Conservation (phyloP, 768 basidiomycete species). For the Solioccasus polychromus region DNA sequence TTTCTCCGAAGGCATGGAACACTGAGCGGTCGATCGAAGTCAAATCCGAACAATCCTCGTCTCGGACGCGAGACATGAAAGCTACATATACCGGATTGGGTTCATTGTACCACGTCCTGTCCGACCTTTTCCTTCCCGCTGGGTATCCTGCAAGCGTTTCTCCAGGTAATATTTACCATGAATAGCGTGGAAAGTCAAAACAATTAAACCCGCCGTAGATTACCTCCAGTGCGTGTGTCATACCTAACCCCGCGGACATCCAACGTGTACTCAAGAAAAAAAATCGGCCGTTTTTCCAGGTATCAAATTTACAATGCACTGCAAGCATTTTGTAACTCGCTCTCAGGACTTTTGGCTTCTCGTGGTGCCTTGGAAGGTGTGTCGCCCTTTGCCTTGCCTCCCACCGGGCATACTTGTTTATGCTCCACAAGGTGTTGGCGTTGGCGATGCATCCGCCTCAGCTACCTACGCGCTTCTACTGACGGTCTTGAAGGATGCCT, state of each 20-base stretch:
- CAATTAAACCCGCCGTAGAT: slow-evolving; percentile 34
- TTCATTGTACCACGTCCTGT: slow-evolving; percentile 16
- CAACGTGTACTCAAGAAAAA: slow-evolving; percentile 4
- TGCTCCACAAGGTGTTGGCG: slow-evolving; percentile 53
- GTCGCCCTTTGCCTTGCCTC: neutral
- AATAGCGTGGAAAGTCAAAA: neutral
- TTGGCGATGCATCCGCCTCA: slow-evolving; percentile 64
- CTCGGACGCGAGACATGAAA: neutral
- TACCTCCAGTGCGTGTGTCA: slow-evolving; percentile 46
- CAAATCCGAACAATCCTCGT: neutral
- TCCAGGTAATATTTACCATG: slow-evolving; percentile 39
- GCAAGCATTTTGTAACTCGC: slow-evolving; percentile 69
- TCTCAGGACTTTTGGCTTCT: slow-evolving; percentile 61
- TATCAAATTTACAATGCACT: slow-evolving; percentile 66
- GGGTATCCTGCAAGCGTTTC: slow-evolving; percentile 63
- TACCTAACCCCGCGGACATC: neutral
- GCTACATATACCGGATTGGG: neutral
- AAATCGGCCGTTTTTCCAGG: slow-evolving; percentile 31
- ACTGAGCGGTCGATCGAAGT: slow-evolving; percentile 12
- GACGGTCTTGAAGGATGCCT: slow-evolving; percentile 63
- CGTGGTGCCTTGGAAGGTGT: slow-evolving; percentile 66
- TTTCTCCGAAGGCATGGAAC: neutral
- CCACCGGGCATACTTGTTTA: neutral
- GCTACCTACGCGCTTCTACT: slow-evolving; percentile 64
- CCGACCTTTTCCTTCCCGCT: slow-evolving; percentile 53